Percentiles rank a stretch among this genome's conserved stretches.
These are phyloP conservation scores for Fusarium sp. DNA, from an alignment of 2,329 filamentous ascomycete species.

Conservation along the genomic window DNA sequence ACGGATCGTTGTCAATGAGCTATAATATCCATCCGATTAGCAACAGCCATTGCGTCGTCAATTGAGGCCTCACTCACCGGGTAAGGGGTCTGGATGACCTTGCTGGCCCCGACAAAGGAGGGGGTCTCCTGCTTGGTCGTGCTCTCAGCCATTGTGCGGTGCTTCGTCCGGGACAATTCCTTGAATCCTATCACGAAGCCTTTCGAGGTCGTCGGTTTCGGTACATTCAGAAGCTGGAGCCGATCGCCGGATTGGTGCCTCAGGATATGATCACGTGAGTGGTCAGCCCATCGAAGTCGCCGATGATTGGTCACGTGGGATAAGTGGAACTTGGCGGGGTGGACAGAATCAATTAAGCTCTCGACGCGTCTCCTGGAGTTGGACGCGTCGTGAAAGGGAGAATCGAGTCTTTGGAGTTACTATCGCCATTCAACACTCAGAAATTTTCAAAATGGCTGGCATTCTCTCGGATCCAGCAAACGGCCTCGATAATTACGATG, in stretches of 20 bases:
- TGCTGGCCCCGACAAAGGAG: constrained; percentile 64
- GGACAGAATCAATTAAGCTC: constrained; percentile 40
- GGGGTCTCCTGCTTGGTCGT: constrained; percentile 52
- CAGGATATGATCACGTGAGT: constrained; percentile 48
- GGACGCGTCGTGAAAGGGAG: constrained; percentile 25
- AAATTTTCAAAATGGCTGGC: constrained; percentile 12
- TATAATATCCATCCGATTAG: constrained; percentile 59
- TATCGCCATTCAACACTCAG: not conserved
- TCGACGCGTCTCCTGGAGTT: constrained; percentile 36
- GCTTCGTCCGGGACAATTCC: constrained; percentile 45
- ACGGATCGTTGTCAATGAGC: constrained; percentile 99
- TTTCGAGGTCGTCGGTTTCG: constrained; percentile 42
- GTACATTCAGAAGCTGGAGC: constrained; percentile 41
- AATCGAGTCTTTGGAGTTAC: not conserved
- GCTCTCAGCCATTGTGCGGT: constrained; percentile 54
- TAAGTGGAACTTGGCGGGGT: not conserved
- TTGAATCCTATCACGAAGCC: constrained; percentile 43
- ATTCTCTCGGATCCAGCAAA: constrained; percentile 44
- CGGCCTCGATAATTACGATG: constrained; percentile 82
- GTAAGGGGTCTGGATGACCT: constrained; percentile 84
- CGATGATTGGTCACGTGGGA: constrained; percentile 33
- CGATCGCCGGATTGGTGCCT: constrained; percentile 43
- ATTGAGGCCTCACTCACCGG: constrained; percentile 72
- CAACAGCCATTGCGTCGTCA: constrained; percentile 38
- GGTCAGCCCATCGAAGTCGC: constrained; percentile 32